These are phyloP conservation scores for Neurospora sp. DNA, from an alignment of 495 filamentous ascomycete genomes.

Conservation along the genomic window DNA sequence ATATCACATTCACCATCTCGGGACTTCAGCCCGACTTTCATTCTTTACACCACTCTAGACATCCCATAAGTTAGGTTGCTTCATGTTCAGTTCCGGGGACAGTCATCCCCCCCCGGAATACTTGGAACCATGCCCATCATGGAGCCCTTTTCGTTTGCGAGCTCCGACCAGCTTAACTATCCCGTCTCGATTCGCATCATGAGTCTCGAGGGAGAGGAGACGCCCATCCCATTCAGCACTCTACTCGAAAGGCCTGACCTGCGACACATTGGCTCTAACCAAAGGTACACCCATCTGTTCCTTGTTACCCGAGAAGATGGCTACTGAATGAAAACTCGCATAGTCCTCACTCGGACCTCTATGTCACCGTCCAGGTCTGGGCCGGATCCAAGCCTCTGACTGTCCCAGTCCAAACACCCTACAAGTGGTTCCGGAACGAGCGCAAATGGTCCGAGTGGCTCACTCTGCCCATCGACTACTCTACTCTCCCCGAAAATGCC, in stretches of 20 bases:
- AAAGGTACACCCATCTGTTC: slow-evolving; percentile 31
- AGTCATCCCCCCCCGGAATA: background rate
- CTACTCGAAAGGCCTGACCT: slow-evolving; percentile 69
- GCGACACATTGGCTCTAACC: slow-evolving; percentile 73
- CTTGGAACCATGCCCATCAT: slow-evolving; percentile 33
- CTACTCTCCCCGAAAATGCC: slow-evolving; percentile 63
- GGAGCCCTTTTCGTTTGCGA: slow-evolving; percentile 93
- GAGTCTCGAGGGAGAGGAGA: slow-evolving; percentile 77
- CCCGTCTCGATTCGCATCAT: slow-evolving; percentile 80
- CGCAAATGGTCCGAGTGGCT: slow-evolving; percentile 97
- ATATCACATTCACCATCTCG: background rate
- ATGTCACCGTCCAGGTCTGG: slow-evolving; percentile 87
- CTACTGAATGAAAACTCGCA: slow-evolving; percentile 1
- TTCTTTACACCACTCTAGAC: background rate
- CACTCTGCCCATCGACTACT: slow-evolving; percentile 70
- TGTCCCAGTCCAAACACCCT: slow-evolving; percentile 82
- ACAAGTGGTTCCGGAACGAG: slow-evolving; percentile 72
- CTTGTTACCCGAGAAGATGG: background rate
- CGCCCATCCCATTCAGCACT: slow-evolving; percentile 65
- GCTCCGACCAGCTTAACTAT: slow-evolving; percentile 67
- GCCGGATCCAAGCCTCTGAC: slow-evolving; percentile 92
- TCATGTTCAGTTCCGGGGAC: background rate
- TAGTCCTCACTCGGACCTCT: slow-evolving; percentile 72
- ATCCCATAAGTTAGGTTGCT: background rate
- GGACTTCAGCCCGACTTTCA: background rate